Conservation (phyloP, 306 rosid genomes). For the Myrica gale region DNA sequence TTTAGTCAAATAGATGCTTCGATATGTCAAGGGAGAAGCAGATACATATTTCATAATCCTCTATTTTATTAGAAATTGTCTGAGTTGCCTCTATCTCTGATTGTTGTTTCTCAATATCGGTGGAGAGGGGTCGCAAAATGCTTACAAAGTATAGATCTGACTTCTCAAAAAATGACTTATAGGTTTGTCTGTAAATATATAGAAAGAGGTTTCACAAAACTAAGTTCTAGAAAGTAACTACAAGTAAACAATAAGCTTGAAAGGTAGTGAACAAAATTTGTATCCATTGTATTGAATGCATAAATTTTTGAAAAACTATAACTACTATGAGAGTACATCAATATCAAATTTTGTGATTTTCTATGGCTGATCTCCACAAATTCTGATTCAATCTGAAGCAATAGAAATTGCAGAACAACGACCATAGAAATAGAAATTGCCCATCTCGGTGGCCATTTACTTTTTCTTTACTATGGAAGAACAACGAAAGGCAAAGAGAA, state of each 20-base stretch:
- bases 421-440: too few species aligned
- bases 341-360: neutral
- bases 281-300: neutral
- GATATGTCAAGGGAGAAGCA: neutral
- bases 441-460: too few species aligned
- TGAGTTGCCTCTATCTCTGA: slow-evolving; percentile 68
- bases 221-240: neutral
- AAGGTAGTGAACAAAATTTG: neutral
- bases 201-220: slow-evolving; percentile 12
- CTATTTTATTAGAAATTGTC: slow-evolving; percentile 37
- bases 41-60: neutral
- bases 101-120: slow-evolving; percentile 64
- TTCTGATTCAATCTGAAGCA: slow-evolving; percentile 74
- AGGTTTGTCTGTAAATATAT: slow-evolving; percentile 60
- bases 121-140: slow-evolving; percentile 67
- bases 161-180: slow-evolving; percentile 71
- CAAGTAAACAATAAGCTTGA: slow-evolving; percentile 1
- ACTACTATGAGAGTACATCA: neutral
- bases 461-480: too few species aligned
- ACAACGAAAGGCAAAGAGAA: too few species aligned
- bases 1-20: too few species aligned
- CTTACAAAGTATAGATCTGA: slow-evolving; percentile 78
- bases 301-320: neutral
- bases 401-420: slow-evolving; percentile 18
- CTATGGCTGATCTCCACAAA: slow-evolving; percentile 88